These are phyloP conservation scores for Aspergillus texensis DNA, from an alignment of 2,329 filamentous ascomycete genomes.

Conservation along the genomic window DNA sequence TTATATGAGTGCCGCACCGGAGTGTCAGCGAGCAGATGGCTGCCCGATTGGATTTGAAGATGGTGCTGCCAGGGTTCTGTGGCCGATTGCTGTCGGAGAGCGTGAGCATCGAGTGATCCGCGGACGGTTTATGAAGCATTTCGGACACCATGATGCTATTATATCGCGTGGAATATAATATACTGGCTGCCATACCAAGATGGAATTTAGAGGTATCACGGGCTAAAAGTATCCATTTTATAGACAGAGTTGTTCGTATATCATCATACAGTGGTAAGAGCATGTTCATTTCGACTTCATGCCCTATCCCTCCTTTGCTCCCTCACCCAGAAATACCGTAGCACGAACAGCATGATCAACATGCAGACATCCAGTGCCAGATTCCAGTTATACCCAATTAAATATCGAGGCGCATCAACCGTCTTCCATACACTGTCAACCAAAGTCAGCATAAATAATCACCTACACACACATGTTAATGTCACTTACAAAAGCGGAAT, in stretches of 20 bases:
- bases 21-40: constrained; percentile 30
- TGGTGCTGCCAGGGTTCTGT: constrained; percentile 40
- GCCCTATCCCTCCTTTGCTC: constrained; percentile 14
- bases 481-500: constrained; percentile 27
- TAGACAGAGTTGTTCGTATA: neutral
- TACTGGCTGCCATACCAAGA: too few species aligned
- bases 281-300: neutral
- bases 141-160: constrained; percentile 10
- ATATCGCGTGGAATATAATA: neutral
- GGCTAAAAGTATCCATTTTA: neutral
- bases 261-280: neutral
- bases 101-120: constrained; percentile 16
- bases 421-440: constrained; percentile 29
- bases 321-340: constrained; percentile 21
- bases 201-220: neutral
- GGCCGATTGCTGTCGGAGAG: constrained; percentile 35
- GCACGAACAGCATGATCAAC: constrained; percentile 24
- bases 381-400: constrained; percentile 33
- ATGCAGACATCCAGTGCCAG: constrained; percentile 33
- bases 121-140: constrained; percentile 29
- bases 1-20: constrained; percentile 42
- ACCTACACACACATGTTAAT: neutral
- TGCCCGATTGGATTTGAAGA: constrained; percentile 44
- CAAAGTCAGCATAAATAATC: neutral
- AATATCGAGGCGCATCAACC: constrained; percentile 30